A percentile compares a stretch with the other conserved stretches of the same genome.
Conservation (phyloP, 83 land plant genomes). For the Isoetes engelmannii region DNA sequence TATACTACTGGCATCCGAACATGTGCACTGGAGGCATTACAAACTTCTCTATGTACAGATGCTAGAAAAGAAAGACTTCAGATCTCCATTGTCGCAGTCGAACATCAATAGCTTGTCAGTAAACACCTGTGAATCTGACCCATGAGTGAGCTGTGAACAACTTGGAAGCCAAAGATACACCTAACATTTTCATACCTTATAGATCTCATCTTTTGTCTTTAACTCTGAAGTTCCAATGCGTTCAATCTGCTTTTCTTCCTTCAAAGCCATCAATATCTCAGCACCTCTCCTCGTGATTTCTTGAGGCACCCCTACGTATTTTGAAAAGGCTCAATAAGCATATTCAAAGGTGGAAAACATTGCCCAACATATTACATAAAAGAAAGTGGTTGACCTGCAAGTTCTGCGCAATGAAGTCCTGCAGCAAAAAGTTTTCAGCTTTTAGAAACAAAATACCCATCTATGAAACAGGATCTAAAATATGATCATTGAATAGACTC, state of each 20-base stretch:
- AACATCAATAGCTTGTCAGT: neutral
- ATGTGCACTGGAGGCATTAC: no score
- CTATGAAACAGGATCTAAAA: neutral
- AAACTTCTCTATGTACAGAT: no score
- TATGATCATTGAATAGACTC: neutral
- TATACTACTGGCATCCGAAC: no score
- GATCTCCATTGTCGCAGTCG: constrained; percentile 4
- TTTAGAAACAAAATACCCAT: constrained; percentile 13
- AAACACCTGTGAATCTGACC: neutral
- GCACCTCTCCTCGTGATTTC: constrained; percentile 52
- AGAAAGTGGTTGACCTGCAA: constrained; percentile 53
- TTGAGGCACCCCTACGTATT: constrained; percentile 41
- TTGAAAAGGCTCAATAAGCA: neutral
- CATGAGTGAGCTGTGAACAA: neutral
- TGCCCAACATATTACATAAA: constrained; percentile 9
- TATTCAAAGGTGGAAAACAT: constrained; percentile 1
- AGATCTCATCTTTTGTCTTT: constrained; percentile 27
- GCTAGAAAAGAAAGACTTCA: neutral
- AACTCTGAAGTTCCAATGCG: constrained; percentile 18
- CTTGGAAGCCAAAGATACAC: neutral
- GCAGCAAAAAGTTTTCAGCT: constrained; percentile 19
- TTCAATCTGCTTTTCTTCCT: constrained; percentile 3
- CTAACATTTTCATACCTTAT: constrained; percentile 22
- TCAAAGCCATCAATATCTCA: constrained; percentile 9
- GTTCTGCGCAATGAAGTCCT: constrained; percentile 88